A percentile compares a stretch with the other conserved stretches of the same genome.
Conservation (phyloP, 73 alveolate genomes). For the Stentor roeselii region DNA sequence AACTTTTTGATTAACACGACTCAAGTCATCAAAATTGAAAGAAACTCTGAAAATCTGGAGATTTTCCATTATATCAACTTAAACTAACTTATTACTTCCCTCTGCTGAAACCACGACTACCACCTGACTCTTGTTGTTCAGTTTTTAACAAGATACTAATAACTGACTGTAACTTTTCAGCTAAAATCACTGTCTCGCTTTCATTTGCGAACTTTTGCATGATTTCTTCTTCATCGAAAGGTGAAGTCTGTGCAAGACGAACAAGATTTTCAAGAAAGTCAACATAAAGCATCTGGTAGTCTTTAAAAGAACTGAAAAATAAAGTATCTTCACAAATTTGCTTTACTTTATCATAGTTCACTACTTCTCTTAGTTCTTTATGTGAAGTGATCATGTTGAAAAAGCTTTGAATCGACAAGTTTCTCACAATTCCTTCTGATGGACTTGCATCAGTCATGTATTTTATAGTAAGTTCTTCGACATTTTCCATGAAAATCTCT, state of each 20-base stretch:
- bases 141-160: conserved; percentile 12
- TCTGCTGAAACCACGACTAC: not conserved
- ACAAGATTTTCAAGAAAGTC: conserved; percentile 27
- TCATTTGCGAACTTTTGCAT: conserved; percentile 7
- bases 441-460: not conserved
- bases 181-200: conserved; percentile 11
- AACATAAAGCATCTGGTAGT: conserved; percentile 1
- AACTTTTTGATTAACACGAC: too few species aligned
- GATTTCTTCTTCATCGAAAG: conserved; percentile 32
- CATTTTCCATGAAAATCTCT: conserved; percentile 17
- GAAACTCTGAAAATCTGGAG: too few species aligned
- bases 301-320: not conserved
- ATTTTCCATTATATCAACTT: too few species aligned
- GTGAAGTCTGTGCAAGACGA: conserved; percentile 26
- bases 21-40: too few species aligned
- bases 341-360: not conserved
- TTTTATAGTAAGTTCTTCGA: not conserved
- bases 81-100: too few species aligned
- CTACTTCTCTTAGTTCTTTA: conserved; percentile 24
- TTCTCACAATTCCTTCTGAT: not conserved
- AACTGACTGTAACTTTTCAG: conserved; percentile 28
- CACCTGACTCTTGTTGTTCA: not conserved
- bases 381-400: not conserved
- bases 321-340: conserved; percentile 29
- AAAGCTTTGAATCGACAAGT: not conserved